Base-by-base conservation (phyloP, 352 stramenopile genomes). In the Pythium utonaiense region DNA sequence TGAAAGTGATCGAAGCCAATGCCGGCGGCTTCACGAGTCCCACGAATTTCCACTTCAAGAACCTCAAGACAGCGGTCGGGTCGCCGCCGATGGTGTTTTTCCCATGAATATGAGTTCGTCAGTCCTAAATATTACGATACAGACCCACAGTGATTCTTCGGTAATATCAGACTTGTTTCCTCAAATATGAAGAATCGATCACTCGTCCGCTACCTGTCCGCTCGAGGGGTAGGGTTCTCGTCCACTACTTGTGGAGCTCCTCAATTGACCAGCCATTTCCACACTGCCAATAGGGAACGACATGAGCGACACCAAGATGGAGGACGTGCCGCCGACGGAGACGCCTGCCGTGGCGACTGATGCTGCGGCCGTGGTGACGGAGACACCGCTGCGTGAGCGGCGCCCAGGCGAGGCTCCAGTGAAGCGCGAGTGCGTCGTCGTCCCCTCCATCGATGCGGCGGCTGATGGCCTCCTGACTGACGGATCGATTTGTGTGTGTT, bases 1-100 rank as follows among this genome's bases (percentile, higher is more conserved):
- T 98, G 28, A 95, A 95, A 44, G 90, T 98, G 28, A 90, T 95
- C 45, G 73, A 94, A 62, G 83, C 82, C 5, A 78, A 84, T 59
- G 75, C 80, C 24, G 58, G 79, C 30, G 80, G 76, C 14, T 93
- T 86, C 54, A 74, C 73, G 52, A 91, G 77, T 34, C 80, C 83
- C 22, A 79, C 83, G 17, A 90, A 81, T 49, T 83, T 88, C 55
- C 62, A 73, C 56, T 85, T 88, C 55, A 81, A 78, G 45, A 73
- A 74, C n/a, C 67, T 88, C 63, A 71, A 71, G 63, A 73, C 60
- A 3, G 9, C 40, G 5, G 40, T 47, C n/a, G 40, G 40, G 16
- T 47, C 40, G 40, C 40, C 40, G 3, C 54, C 62, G 1, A 21
- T 33, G 42, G 21, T 38, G 22, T 67, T 67, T 62, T 62, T 67